These are phyloP conservation scores for Coniochaeta sp. DNA, from an alignment of 2,329 filamentous ascomycete genomes.

Conservation along the genomic window DNA sequence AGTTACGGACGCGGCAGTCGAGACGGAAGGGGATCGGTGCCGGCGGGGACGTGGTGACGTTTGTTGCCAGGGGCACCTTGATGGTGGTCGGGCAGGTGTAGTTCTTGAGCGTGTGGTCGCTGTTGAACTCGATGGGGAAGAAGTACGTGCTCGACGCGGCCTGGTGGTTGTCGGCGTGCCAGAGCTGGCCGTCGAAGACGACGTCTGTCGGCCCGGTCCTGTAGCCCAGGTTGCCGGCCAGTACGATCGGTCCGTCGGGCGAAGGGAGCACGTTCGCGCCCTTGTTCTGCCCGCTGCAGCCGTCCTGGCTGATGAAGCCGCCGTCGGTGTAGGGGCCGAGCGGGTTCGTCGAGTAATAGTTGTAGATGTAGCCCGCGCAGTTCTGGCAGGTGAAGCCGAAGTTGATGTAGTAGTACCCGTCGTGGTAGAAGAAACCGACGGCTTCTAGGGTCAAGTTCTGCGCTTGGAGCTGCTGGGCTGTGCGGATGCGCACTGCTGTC, in stretches of 20 bases:
- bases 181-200: constrained; percentile 1
- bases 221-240: constrained; percentile 1
- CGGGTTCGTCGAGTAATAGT: constrained; percentile 1
- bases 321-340: constrained; percentile 4
- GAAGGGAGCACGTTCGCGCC: constrained; percentile 3
- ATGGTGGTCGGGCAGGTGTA: constrained; percentile 2
- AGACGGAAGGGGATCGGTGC: background rate
- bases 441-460: constrained; percentile 2
- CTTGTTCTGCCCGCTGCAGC: constrained; percentile 5
- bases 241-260: background rate
- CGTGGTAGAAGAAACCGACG: constrained; percentile 3
- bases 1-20: background rate
- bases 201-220: constrained; percentile 1
- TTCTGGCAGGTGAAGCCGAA: constrained; percentile 5
- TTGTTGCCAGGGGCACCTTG: background rate
- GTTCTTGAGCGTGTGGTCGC: constrained; percentile 4
- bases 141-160: constrained; percentile 3
- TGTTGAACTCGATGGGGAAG: constrained; percentile 6
- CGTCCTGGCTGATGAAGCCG: constrained; percentile 3
- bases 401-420: constrained; percentile 5
- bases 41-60: background rate
- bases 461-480: background rate
- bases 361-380: constrained; percentile 6
- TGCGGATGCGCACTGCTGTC: background rate
- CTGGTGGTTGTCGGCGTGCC: constrained; percentile 6